Conservation (phyloP, 78 protist species). For the Acrasis kona region DNA sequence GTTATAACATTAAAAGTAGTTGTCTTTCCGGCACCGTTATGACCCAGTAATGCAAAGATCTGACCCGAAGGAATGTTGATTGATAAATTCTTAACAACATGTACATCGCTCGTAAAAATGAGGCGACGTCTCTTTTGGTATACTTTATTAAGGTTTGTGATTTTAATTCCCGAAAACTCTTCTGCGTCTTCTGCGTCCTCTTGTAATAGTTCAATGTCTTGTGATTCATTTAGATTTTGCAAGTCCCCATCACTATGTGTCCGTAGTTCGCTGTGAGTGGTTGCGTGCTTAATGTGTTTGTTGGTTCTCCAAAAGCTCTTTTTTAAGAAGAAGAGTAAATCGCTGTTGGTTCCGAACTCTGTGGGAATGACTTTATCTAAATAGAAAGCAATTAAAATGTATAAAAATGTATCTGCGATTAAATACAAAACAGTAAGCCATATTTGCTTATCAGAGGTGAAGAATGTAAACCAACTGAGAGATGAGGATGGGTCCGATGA, state of each 20-base stretch:
- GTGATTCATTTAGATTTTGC: background rate
- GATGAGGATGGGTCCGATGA: background rate
- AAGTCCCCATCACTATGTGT: background rate
- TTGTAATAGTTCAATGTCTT: background rate
- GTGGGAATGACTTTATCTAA: background rate
- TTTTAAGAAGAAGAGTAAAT: background rate
- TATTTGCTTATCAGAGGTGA: background rate
- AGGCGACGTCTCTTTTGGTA: background rate
- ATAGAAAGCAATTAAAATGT: background rate
- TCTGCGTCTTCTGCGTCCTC: background rate
- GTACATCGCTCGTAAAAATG: background rate
- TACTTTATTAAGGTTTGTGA: background rate
- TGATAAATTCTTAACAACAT: constrained; percentile 17
- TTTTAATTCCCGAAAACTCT: background rate
- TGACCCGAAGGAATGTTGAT: constrained; percentile 7
- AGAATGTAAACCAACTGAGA: background rate
- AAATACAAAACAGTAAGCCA: background rate
- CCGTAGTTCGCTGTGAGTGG: background rate
- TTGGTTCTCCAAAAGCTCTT: background rate
- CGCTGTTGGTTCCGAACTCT: background rate
- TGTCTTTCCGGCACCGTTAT: constrained; percentile 79
- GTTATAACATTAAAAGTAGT: constrained; percentile 65
- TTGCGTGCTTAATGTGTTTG: background rate
- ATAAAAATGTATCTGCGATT: background rate
- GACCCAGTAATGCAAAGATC: constrained; percentile 52